Percentiles rank a stretch among this genome's conserved stretches.
phyloP scores from a whole-genome alignment of 2,329 filamentous ascomycete genomes.

The Gaeumannomyces sp. region DNA sequence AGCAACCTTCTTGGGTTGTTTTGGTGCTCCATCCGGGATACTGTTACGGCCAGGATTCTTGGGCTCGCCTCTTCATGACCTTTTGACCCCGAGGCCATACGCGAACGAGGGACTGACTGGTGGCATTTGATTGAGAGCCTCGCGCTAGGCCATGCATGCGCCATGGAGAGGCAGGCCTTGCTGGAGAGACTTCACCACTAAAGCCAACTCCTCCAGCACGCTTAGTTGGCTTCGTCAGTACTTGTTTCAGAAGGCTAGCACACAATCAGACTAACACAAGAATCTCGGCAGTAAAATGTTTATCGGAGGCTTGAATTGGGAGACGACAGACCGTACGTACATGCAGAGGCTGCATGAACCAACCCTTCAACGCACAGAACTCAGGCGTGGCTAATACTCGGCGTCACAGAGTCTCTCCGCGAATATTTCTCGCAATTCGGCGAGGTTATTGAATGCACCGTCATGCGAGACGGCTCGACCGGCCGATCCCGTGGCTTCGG shows the following conservation, averaged over 20 bases:
- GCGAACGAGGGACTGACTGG: not conserved
- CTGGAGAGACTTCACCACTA: no score
- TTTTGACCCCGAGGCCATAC: not conserved
- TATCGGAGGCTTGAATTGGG: slow-evolving; percentile 97
- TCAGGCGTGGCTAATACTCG: not conserved
- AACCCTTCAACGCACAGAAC: not conserved
- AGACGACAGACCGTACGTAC: slow-evolving; percentile 90
- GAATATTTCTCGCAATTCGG: slow-evolving; percentile 98
- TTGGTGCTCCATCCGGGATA: not conserved
- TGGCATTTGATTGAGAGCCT: no score
- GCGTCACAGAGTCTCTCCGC: slow-evolving; percentile 72
- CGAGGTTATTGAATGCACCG: slow-evolving; percentile 94
- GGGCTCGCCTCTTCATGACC: not conserved
- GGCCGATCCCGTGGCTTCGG: slow-evolving; percentile 94
- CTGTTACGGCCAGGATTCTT: not conserved
- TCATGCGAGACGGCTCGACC: slow-evolving; percentile 96
- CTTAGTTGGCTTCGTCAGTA: slow-evolving; percentile 2
- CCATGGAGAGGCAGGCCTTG: not conserved
- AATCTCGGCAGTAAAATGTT: slow-evolving; percentile 84
- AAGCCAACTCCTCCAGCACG: not conserved
- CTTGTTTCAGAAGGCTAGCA: not conserved
- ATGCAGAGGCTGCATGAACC: not conserved
- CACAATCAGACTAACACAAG: slow-evolving; percentile 18
- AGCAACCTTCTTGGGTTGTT: not conserved
- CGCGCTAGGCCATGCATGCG: not conserved